phyloP scores from a whole-genome alignment of 805 yeast species.

The Yarrowia keelungensis region DNA sequence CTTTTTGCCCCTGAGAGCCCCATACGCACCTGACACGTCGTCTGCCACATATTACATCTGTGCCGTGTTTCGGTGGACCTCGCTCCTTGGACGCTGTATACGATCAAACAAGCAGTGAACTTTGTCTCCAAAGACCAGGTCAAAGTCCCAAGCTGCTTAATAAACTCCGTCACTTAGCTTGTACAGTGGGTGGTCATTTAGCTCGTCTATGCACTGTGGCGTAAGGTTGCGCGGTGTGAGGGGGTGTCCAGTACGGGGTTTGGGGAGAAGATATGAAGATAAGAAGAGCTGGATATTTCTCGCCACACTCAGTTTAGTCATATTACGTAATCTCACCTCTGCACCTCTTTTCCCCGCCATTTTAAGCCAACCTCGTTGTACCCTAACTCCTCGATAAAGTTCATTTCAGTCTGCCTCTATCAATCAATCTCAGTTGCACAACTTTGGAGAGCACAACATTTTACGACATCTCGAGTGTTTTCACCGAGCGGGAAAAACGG shows the following conservation, averaged over 20 bases:
- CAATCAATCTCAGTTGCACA: slow-evolving; percentile 7
- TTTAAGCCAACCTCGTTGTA: neutral
- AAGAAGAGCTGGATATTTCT: too few relatives aligned
- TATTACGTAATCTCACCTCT: too few relatives aligned
- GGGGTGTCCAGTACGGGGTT: too few relatives aligned
- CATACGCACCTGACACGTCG: too few relatives aligned
- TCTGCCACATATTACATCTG: neutral
- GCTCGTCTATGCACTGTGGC: slow-evolving; percentile 14
- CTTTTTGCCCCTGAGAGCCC: slow-evolving; percentile 1
- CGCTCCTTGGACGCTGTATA: too few relatives aligned
- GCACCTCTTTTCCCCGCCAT: too few relatives aligned
- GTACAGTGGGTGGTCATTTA: neutral
- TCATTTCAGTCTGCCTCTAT: slow-evolving; percentile 7
- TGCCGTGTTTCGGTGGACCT: neutral
- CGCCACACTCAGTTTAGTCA: too few relatives aligned
- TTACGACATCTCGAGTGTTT: slow-evolving; percentile 32
- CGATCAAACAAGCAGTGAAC: too few relatives aligned
- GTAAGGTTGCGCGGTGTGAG: slow-evolving; percentile 22
- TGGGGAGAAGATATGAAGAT: too few relatives aligned
- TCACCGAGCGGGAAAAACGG: slow-evolving; percentile 27
- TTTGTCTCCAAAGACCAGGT: too few relatives aligned
- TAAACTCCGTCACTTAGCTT: too few relatives aligned
- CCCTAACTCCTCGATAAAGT: neutral
- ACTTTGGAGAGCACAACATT: slow-evolving; percentile 3
- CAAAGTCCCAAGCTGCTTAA: too few relatives aligned